Evolutionary conservation across 2,329 filamentous ascomycete genomes (phyloP).

Genomic region (Cadophora gregata): DNA sequence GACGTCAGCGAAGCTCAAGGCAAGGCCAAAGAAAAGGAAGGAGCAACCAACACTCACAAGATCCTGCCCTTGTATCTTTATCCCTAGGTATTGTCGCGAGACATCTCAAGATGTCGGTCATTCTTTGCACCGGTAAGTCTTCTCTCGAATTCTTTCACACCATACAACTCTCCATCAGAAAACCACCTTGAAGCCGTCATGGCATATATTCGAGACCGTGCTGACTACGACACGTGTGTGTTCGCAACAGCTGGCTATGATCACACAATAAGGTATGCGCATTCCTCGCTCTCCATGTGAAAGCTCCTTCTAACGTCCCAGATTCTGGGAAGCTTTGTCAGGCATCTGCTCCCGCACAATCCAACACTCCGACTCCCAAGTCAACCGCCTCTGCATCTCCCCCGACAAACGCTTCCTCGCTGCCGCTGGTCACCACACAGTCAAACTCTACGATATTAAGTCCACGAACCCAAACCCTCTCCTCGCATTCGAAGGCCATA

Average conservation of each 20-base stretch:
- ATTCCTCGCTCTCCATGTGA: constrained; percentile 4
- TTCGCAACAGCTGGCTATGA: constrained; percentile 68
- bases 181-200: constrained; percentile 17
- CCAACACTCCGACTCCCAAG: constrained; percentile 96
- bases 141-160: constrained; percentile 9
- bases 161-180: background rate
- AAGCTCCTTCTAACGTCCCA: constrained; percentile 46
- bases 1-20: constrained; percentile 6
- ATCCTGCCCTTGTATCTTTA: background rate
- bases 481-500: constrained; percentile 94
- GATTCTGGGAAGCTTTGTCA: constrained; percentile 98
- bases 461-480: constrained; percentile 95
- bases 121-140: constrained; percentile 39
- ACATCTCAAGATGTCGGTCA: constrained; percentile 36
- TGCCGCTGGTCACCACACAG: constrained; percentile 78
- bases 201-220: constrained; percentile 34
- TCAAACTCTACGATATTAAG: constrained; percentile 99
- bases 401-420: constrained; percentile 93
- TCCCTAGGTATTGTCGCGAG: background rate
- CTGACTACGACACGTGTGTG: constrained; percentile 34
- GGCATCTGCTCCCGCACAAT: constrained; percentile 98
- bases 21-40: background rate
- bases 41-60: background rate
- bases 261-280: constrained; percentile 71
- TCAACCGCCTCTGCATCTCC: constrained; percentile 97